Evolutionary conservation across 2,329 filamentous ascomycete genomes (phyloP).

Genomic region (Ilyonectria sp.): DNA sequence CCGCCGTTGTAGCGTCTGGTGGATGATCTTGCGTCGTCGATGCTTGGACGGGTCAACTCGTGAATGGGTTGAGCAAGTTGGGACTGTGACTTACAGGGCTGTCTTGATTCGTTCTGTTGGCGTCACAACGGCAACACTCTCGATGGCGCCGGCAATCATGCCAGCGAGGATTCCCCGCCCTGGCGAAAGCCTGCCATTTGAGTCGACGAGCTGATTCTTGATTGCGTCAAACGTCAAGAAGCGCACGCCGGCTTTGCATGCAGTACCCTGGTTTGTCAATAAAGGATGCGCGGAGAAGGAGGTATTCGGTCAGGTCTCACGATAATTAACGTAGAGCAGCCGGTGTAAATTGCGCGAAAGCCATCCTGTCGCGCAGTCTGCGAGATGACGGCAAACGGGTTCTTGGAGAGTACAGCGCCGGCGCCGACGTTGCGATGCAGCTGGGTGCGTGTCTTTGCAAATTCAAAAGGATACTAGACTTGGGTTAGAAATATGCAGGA

Average conservation of each 20-base stretch:
- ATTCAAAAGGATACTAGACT: constrained; percentile 77
- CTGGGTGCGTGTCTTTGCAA: constrained; percentile 76
- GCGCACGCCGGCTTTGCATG: constrained; percentile 76
- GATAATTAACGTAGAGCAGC: constrained; percentile 72
- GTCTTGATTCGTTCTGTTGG: constrained; percentile 80
- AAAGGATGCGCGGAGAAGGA: neutral
- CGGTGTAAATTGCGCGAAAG: constrained; percentile 72
- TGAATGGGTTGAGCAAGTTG: rapidly evolving
- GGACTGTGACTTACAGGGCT: constrained; percentile 60
- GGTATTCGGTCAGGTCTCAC: constrained; percentile 29
- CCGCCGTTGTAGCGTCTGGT: constrained; percentile 49
- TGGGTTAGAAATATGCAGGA: neutral
- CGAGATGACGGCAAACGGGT: constrained; percentile 71
- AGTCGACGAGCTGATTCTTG: constrained; percentile 69
- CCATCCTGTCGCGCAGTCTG: constrained; percentile 71
- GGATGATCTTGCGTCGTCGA: constrained; percentile 54
- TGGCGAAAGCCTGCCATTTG: constrained; percentile 70
- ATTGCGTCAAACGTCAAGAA: constrained; percentile 78
- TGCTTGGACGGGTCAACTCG: constrained; percentile 35
- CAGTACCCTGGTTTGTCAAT: constrained; percentile 60
- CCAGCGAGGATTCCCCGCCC: constrained; percentile 73
- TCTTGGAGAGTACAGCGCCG: constrained; percentile 54
- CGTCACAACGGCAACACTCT: constrained; percentile 76
- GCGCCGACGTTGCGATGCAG: constrained; percentile 54
- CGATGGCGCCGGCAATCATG: constrained; percentile 74